phyloP scores from a whole-genome alignment of 768 basidiomycete species.

The Boletus edulis region DNA sequence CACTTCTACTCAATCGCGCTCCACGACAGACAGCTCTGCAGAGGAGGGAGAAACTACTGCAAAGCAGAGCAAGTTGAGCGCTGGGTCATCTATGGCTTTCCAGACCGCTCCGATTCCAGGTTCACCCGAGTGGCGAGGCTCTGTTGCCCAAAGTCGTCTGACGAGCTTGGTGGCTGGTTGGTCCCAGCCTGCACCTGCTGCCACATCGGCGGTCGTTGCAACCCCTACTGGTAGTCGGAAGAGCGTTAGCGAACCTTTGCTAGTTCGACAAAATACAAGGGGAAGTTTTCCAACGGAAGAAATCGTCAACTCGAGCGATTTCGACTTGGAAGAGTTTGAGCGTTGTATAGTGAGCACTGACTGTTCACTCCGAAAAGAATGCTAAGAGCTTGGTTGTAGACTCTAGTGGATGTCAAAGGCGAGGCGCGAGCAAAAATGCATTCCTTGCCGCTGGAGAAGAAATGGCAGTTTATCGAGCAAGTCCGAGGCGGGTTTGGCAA shows the following conservation, averaged over 20 bases:
- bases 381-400: slow-evolving; percentile 40
- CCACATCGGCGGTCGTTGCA: slow-evolving; percentile 28
- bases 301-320: slow-evolving; percentile 30
- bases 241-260: slow-evolving; percentile 71
- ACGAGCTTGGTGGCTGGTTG: slow-evolving; percentile 68
- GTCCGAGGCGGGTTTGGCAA: slow-evolving; percentile 39
- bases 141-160: slow-evolving; percentile 56
- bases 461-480: slow-evolving; percentile 64
- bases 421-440: slow-evolving; percentile 63
- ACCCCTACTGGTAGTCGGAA: slow-evolving; percentile 43
- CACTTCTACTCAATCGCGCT: slow-evolving; percentile 45
- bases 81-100: slow-evolving; percentile 21
- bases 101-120: slow-evolving; percentile 20
- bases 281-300: slow-evolving; percentile 28
- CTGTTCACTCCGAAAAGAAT: neutral
- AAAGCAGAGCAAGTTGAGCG: slow-evolving; percentile 40
- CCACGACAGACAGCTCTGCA: slow-evolving; percentile 45
- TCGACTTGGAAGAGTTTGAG: slow-evolving; percentile 54
- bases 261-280: slow-evolving; percentile 47
- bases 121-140: slow-evolving; percentile 49
- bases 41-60: slow-evolving; percentile 61
- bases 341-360: slow-evolving; percentile 59
- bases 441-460: slow-evolving; percentile 57
- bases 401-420: slow-evolving; percentile 72
- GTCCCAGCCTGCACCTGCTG: slow-evolving; percentile 48